Conservation (phyloP, 257 asterid species). For the Thymus quinquecostatus region DNA sequence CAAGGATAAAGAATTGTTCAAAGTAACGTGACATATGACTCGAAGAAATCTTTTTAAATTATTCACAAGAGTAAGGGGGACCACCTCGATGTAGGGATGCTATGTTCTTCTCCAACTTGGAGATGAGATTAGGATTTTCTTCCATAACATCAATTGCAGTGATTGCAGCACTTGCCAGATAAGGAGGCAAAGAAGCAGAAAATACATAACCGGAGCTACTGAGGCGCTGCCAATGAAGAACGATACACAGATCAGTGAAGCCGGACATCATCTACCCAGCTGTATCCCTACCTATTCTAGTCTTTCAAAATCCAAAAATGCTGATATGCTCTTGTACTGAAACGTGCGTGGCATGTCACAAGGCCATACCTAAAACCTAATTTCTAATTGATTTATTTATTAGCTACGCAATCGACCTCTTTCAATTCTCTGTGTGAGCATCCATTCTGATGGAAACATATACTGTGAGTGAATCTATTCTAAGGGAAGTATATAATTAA, state of each 20-base stretch:
- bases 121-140: slow-evolving; percentile 69
- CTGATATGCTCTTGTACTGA: not conserved
- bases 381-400: slow-evolving; percentile 1
- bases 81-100: slow-evolving; percentile 58
- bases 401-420: slow-evolving; percentile 6
- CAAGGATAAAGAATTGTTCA: not conserved
- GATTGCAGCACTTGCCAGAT: slow-evolving; percentile 92
- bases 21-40: no score
- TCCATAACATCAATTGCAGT: slow-evolving; percentile 81
- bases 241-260: slow-evolving; percentile 30
- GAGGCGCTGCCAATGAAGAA: slow-evolving; percentile 70
- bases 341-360: not conserved
- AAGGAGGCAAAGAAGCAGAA: slow-evolving; percentile 97
- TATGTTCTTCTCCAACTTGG: slow-evolving; percentile 63
- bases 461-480: not conserved
- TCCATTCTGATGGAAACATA: not conserved
- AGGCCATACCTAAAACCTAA: not conserved
- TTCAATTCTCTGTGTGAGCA: not conserved
- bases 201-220: slow-evolving; percentile 92
- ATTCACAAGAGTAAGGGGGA: slow-evolving; percentile 21
- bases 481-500: not conserved
- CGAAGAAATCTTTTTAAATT: not conserved
- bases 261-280: slow-evolving; percentile 6
- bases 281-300: not conserved
- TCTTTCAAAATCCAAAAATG: not conserved